These are phyloP conservation scores for Carex kokanica DNA, from an alignment of 176 grass and related monocot species.

Conservation along the genomic window DNA sequence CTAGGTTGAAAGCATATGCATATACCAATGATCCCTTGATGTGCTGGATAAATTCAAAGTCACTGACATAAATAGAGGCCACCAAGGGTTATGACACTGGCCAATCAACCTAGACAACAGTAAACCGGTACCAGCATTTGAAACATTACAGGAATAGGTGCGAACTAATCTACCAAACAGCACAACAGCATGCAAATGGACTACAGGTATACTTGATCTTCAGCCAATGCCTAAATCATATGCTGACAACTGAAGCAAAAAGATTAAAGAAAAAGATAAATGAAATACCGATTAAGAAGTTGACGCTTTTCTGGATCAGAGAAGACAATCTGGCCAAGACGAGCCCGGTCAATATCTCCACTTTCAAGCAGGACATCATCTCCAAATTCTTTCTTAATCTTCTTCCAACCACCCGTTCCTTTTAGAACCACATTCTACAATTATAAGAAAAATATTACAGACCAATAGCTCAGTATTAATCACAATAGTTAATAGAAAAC, in stretches of 20 bases:
- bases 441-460: conserved; percentile 12
- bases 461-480: neutral
- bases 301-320: conserved; percentile 62
- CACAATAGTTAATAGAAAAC: neutral
- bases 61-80: neutral
- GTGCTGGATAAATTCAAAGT: neutral
- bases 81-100: neutral
- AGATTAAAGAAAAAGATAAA: neutral
- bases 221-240: neutral
- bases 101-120: neutral
- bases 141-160: too few relatives aligned
- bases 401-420: conserved; percentile 82
- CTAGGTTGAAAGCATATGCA: neutral
- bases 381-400: conserved; percentile 76
- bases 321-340: conserved; percentile 79
- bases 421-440: conserved; percentile 72
- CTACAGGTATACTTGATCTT: neutral
- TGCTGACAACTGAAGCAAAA: neutral
- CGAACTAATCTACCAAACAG: neutral
- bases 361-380: conserved; percentile 66
- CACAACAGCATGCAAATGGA: neutral
- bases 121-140: neutral
- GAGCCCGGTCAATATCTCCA: conserved; percentile 84
- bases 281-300: conserved; percentile 60
- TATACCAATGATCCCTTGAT: neutral